Percentiles rank a stretch among this genome's conserved stretches.
Conservation (phyloP, 768 basidiomycete genomes). For the Suillus hirtellus region DNA sequence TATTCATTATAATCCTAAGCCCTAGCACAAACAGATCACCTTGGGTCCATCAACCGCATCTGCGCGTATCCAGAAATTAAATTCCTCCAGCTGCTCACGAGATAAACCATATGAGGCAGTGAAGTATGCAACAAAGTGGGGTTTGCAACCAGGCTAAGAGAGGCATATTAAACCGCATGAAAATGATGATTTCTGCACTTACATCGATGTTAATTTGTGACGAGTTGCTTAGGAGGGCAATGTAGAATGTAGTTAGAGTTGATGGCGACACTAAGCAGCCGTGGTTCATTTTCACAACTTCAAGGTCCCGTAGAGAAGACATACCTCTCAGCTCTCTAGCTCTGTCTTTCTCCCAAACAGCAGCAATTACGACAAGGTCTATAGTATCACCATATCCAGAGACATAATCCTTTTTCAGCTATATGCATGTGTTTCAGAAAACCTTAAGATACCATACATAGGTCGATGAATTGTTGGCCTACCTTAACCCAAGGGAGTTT, state of each 20-base stretch:
- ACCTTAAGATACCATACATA: conserved; percentile 2
- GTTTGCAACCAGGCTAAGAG: conserved; percentile 42
- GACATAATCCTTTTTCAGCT: conserved; percentile 87
- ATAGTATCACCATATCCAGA: conserved; percentile 79
- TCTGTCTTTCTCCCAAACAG: conserved; percentile 77
- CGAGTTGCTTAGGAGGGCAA: conserved; percentile 64
- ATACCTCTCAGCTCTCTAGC: conserved; percentile 75
- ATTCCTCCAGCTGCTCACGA: conserved; percentile 65
- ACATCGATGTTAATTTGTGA: conserved; percentile 42
- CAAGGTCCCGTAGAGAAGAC: conserved; percentile 15
- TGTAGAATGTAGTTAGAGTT: conserved; percentile 77
- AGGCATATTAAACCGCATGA: not conserved
- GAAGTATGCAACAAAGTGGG: conserved; percentile 75
- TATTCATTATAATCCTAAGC: not conserved
- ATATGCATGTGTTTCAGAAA: not conserved
- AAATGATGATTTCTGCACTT: conserved; percentile 19
- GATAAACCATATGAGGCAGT: conserved; percentile 73
- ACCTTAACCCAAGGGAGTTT: conserved; percentile 81
- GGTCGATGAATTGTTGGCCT: conserved; percentile 17
- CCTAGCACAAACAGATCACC: not conserved
- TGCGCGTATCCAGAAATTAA: conserved; percentile 61
- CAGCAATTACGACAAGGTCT: conserved; percentile 78
- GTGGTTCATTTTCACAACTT: not conserved
- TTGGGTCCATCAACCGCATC: conserved; percentile 23
- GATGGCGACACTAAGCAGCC: conserved; percentile 58